Evolutionary conservation across 108 stramenopile species (phyloP), one percentile per base, ranked within the genome.

Genomic region (Chaetoceros muelleri): DNA sequence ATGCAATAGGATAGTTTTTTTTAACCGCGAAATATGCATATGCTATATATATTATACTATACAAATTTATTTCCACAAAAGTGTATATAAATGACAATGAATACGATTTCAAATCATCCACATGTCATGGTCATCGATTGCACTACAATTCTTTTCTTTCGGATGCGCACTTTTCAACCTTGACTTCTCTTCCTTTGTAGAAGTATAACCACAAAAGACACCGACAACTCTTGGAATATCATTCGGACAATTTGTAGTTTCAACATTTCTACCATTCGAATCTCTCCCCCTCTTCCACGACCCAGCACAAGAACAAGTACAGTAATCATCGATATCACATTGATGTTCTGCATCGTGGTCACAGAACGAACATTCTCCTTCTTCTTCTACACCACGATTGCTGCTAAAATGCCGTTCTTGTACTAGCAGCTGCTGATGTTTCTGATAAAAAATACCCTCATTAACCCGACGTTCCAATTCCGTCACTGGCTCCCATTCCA

Each of bases 401-500:
- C 20, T 28, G 1, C 1, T 46, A 7, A 16, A 2, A 25, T 25
- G 16, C 1, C 3, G 2, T 24, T 26, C 27, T 44, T 27, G 3
- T 8, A 26, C 27, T 30, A 48, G 31, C 40, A 52, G 40, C 48
- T 64, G 20, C 0, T 65, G 56, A n/a, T 28, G 55, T 48, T 74
- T 63, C 30, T 75, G 69, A 48, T 75, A 75, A 54, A 66, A n/a
- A 29, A 70, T 55, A 19, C 73, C 73, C 27, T 75, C 69, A 49
- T 75, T 69, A 55, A 75, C 62, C 22, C 73, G 54, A 28, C 73
- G 64, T 48, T 75, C 57, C 48, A 75, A 48, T 23, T 75, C 69
- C 0, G 58, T 47, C 52, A 75, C 58, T 46, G 69, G 73, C 49
- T 75, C 73, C 69, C 69, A 75, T 44, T 75, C 73, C 13, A 66